Conservation (phyloP, 495 filamentous ascomycete genomes). For the Jackrogersella minutella region DNA sequence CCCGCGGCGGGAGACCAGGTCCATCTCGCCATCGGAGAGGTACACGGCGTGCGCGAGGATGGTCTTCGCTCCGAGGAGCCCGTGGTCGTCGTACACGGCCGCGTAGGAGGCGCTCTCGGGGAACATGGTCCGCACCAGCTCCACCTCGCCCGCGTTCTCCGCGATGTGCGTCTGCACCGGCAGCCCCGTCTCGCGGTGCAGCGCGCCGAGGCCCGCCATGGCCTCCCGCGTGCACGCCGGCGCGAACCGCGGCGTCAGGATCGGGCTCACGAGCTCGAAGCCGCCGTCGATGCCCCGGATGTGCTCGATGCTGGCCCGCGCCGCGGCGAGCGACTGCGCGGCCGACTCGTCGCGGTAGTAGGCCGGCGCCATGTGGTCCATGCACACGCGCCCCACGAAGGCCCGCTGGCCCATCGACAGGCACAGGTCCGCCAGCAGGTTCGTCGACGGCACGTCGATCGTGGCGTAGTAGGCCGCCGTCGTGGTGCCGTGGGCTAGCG, state of each 20-base stretch:
- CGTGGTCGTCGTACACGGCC: conserved; percentile 76
- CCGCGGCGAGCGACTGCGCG: conserved; percentile 63
- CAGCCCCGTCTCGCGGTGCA: conserved; percentile 66
- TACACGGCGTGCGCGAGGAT: conserved; percentile 91
- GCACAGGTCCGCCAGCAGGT: conserved; percentile 85
- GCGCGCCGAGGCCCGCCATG: conserved; percentile 67
- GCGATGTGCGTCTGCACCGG: conserved; percentile 91
- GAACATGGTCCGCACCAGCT: conserved; percentile 74
- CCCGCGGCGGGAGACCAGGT: conserved; percentile 64
- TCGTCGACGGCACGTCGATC: conserved; percentile 79
- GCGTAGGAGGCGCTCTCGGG: conserved; percentile 71
- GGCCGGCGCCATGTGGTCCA: conserved; percentile 78
- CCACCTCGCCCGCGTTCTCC: conserved; percentile 79
- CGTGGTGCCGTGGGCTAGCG: conserved; percentile 89
- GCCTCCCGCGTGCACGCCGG: conserved; percentile 71
- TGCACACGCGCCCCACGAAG: conserved; percentile 89
- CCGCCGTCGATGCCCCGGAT: conserved; percentile 71
- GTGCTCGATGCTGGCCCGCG: conserved; percentile 69
- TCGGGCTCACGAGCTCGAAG: conserved; percentile 69
- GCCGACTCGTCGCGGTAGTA: conserved; percentile 77
- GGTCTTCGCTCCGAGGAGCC: conserved; percentile 73
- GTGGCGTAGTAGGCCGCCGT: conserved; percentile 93
- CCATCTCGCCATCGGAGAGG: conserved; percentile 68
- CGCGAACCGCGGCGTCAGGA: conserved; percentile 92
- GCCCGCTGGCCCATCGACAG: conserved; percentile 80